Base-by-base conservation (phyloP, 768 basidiomycete species). In the Mycena polygramma region DNA sequence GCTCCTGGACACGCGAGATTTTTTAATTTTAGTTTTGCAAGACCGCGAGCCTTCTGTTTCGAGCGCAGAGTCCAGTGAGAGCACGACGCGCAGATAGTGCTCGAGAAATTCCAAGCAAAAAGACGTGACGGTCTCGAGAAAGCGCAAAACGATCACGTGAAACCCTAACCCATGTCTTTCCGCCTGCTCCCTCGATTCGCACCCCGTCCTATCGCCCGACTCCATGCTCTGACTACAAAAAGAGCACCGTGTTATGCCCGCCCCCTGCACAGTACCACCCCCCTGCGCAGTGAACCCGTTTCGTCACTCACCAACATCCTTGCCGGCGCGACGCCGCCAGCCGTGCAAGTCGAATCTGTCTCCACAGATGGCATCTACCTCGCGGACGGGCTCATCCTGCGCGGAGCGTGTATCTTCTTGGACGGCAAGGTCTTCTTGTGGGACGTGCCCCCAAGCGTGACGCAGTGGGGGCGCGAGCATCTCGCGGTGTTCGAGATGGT, bases 401-500 rank as follows among this genome's bases (percentile, higher is more conserved):
- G 91, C 0, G 91, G 90, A 0, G 88, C 96, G 0, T 92, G 91
- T 74, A 87, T 99, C 36, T 93, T 99, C 71, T 78, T 97, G 10
- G 92, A 94, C 66, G 95, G 95, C 3, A 89, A 93, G 53, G 92
- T 95, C 0, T 92, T 97, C 62, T 78, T 98, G 46, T 99, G 97
- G 97, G 91, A 98, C 77, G 92, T 94, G 2, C 91, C 93, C 8
- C 79, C 83, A 2, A 84, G 79, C 7, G 76, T 85, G 2, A 94
- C 93, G 91, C 75, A 79, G 3, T 98, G 96, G 96, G 83, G 76
- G 9, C 83, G 84, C 62, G 93, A 91, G 49, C 89, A 90, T 69
- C 94, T 97, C 73, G 87, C 90, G 72, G 79, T 97, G 30, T 94
- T 98, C 71, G 92, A 97, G 65, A 85, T 89, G 15, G 90, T 95